Evolutionary conservation across 768 basidiomycete species (phyloP), one percentile per base, ranked within the genome.

Genomic region (Gymnopilus junonius): DNA sequence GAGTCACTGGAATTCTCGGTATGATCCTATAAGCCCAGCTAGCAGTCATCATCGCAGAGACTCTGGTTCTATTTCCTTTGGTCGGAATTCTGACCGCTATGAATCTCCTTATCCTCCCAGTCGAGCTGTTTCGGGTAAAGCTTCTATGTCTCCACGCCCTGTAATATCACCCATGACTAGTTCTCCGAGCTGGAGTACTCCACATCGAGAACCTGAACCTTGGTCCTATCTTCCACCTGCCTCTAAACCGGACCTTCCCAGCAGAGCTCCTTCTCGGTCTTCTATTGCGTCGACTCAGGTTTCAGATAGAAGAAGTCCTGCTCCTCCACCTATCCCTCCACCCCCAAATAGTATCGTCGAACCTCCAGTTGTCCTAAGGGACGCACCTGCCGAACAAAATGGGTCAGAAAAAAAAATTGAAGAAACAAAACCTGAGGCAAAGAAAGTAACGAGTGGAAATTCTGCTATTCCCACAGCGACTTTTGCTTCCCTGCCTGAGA

Each of bases 221-320:
- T 70, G 70, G 70, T 59, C 67, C 25, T 65, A 66, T 62, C 66
- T 64, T 66, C 50, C 64, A 32, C 42, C 60, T 55, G 45, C 58
- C 55, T 34, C 59, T 23, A 67, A 65, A 64, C 53, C 57, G 20
- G 65, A 62, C 32, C 54, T 53, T 23, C 62, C 64, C 34, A 50
- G 66, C 25, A 65, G 83, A 67, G 83, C 84, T 40, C 74, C 76
- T 37, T 87, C 86, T 64, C 83, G 83, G 51, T 87, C 87, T 14
- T 86, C 85, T 45, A 83, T 83, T 66, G 83, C 82, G n/a, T 88
- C 87, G 57, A 79, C 82, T 27, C 78, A 77, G 42, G 75, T 71
- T 56, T 85, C 84, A 65, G 76, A 80, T 62, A 73, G 72, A 68
- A 73, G 70, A 59, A 73, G 75, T 46, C 69, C 74, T 39, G 53